Base-by-base conservation (phyloP, 208 protist genomes). In the Leishmania mexicana region DNA sequence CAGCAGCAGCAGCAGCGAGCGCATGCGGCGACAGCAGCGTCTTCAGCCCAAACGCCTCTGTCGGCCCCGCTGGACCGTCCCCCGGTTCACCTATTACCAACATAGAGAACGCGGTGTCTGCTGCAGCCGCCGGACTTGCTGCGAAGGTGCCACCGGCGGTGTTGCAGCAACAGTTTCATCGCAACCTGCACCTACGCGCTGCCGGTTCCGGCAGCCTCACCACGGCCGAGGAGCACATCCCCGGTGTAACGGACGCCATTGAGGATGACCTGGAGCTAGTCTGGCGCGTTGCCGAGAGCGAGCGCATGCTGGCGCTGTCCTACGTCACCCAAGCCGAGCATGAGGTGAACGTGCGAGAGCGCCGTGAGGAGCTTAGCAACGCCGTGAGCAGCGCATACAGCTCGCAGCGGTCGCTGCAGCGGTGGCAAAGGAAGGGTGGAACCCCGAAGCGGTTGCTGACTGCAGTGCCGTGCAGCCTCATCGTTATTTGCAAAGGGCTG, bases 341-440 rank as follows among this genome's bases (percentile, higher is more conserved):
- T 78, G 94, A 97, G 83, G 93, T 97, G 21, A 97, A 97, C 81
- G 91, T 97, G 53, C 86, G 76, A 3, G 81, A 90, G 74, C 94
- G 93, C 2, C 85, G 92, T 57, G 83, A 89, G 65, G 86, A 96
- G 88, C 84, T 97, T 42, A 96, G 88, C 85, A 87, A 97, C 84
- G 94, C 94, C 13, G 94, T 96, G 15, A 96, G 86, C 81, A 92
- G 85, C 80, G 94, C 94, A 49, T 97, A 97, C 81, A 93, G 92
- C 49, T 94, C 94, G n/a, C 93, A 96, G 84, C 88, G 87, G 65
- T 89, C 89, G 10, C 88, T 97, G 80, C 93, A 96, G 81, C 87
- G 86, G 70, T 97, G 94, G 85, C 88, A 93, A 74, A 65, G 81
- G 51, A 91, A 92, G 57, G 88, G 90, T 57, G 89, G 86, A 53